These are phyloP conservation scores for Actinomortierella ambigua DNA, from an alignment of 371 early-diverging fungal genomes.

Conservation along the genomic window DNA sequence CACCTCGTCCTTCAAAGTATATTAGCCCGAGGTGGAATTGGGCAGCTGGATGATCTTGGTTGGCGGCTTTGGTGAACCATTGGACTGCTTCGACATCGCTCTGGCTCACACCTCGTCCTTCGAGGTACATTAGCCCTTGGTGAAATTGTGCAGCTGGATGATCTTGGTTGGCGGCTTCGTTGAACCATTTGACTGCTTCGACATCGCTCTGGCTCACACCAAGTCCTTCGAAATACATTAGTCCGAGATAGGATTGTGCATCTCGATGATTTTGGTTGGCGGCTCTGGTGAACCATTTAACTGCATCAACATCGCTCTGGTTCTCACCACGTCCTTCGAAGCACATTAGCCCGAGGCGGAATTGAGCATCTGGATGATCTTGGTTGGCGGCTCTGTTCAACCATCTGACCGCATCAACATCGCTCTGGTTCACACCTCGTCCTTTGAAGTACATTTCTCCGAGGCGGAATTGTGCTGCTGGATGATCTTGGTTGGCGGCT, in stretches of 20 bases:
- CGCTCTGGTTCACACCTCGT: constrained; percentile 68
- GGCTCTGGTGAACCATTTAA: constrained; percentile 74
- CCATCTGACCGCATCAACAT: constrained; percentile 70
- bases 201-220: too few species aligned
- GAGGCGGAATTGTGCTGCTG: constrained; percentile 81
- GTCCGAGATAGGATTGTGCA: too few species aligned
- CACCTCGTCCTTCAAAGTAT: constrained; percentile 85
- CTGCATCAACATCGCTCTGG: too few species aligned
- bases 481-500: constrained; percentile 65
- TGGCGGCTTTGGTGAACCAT: constrained; percentile 84
- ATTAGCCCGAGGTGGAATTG: constrained; percentile 84
- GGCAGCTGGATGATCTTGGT: constrained; percentile 75
- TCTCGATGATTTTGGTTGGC: constrained; percentile 64
- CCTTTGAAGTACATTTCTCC: constrained; percentile 88
- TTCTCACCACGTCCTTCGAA: too few species aligned
- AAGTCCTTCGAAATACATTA: too few species aligned
- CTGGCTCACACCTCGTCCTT: constrained; percentile 76
- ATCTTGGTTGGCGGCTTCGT: constrained; percentile 69
- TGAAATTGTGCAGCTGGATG: too few species aligned
- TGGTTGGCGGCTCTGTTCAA: constrained; percentile 72
- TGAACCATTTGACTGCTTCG: constrained; percentile 72
- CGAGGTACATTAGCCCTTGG: constrained; percentile 84
- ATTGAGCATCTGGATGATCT: constrained; percentile 84
- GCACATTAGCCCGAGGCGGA: constrained; percentile 77
- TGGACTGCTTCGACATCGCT: constrained; percentile 66